Conservation (phyloP, 805 yeast genomes). For the Teunomyces tritomae region DNA sequence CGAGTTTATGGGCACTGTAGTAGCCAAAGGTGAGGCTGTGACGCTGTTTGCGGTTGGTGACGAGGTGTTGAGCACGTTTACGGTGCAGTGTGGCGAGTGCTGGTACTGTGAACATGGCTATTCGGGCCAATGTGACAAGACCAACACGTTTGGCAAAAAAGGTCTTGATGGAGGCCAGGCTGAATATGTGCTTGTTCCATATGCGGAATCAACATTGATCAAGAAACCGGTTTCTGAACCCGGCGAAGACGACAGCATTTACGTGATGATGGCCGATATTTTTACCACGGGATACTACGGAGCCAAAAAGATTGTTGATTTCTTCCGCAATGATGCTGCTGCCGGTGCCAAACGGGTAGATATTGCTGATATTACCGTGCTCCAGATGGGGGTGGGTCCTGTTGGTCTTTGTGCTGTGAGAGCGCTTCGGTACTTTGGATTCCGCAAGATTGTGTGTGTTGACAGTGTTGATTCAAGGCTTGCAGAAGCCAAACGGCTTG, state of each 20-base stretch:
- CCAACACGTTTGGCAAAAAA: constrained; percentile 57
- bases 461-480: constrained; percentile 50
- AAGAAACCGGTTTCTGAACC: constrained; percentile 35
- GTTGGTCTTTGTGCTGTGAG: constrained; percentile 55
- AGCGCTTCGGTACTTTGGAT: constrained; percentile 44
- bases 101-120: constrained; percentile 56
- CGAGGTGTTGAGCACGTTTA: constrained; percentile 45
- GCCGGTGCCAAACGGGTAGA: constrained; percentile 12
- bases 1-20: constrained; percentile 47
- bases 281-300: constrained; percentile 65
- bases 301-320: constrained; percentile 48
- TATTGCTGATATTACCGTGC: constrained; percentile 31
- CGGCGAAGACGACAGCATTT: constrained; percentile 39
- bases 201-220: constrained; percentile 50
- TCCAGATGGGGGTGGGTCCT: constrained; percentile 62
- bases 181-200: constrained; percentile 58
- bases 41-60: constrained; percentile 43
- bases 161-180: constrained; percentile 63
- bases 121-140: constrained; percentile 52
- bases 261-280: constrained; percentile 61
- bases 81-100: constrained; percentile 59
- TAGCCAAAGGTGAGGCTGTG: constrained; percentile 33
- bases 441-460: constrained; percentile 44
- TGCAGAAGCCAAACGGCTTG: constrained; percentile 42
- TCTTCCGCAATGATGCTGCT: constrained; percentile 31